phyloP scores from a whole-genome alignment of 768 basidiomycete species.

The Phanerochaete sordida region DNA sequence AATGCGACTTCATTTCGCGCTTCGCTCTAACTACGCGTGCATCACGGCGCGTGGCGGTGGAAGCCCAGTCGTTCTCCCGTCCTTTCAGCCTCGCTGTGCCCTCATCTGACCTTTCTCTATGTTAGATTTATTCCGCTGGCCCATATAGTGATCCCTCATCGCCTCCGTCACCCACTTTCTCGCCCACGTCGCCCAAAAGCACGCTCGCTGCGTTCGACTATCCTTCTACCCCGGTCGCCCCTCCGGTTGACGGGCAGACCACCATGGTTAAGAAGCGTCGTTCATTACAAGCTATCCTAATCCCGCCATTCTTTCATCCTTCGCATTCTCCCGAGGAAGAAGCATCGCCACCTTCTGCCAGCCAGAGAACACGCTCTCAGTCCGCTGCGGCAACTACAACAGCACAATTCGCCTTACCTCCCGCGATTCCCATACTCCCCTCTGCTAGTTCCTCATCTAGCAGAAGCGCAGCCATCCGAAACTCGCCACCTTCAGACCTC shows the following conservation, averaged over 20 bases:
- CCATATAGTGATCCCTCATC: background rate
- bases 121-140: background rate
- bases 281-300: conserved; percentile 50
- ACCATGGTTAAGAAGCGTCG: conserved; percentile 48
- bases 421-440: conserved; percentile 15
- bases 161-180: conserved; percentile 7
- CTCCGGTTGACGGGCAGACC: background rate
- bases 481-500: conserved; percentile 35
- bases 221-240: background rate
- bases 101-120: background rate
- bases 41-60: background rate
- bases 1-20: background rate
- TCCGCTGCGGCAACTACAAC: conserved; percentile 15
- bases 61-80: background rate
- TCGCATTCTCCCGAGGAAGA: conserved; percentile 1
- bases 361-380: conserved; percentile 10
- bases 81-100: background rate
- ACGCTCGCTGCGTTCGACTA: background rate
- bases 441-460: background rate
- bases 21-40: conserved; percentile 8
- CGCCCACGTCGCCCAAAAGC: background rate
- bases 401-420: conserved; percentile 11
- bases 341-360: conserved; percentile 1
- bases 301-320: conserved; percentile 42
- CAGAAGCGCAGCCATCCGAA: conserved; percentile 16